Evolutionary conservation across 257 asterid species (phyloP).

Genomic region (Nicotiana attenuata): DNA sequence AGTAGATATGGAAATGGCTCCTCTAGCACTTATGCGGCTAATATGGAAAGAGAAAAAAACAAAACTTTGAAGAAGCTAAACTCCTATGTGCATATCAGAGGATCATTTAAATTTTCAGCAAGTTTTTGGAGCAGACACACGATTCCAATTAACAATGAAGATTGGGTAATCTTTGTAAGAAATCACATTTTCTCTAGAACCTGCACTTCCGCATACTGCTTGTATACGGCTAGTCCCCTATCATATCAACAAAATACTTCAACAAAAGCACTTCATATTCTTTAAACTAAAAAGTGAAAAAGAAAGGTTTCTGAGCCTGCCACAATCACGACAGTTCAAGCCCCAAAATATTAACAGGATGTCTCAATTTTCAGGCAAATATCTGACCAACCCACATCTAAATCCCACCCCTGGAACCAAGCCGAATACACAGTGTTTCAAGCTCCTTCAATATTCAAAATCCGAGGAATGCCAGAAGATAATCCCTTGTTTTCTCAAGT

Average conservation of each 20-base stretch:
- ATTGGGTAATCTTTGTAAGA: neutral
- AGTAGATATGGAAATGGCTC: neutral
- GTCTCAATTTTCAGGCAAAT: neutral
- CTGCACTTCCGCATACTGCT: neutral
- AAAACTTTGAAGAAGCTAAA: neutral
- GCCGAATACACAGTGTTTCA: neutral
- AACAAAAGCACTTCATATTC: neutral
- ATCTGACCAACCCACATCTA: conserved; percentile 2
- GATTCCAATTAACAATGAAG: neutral
- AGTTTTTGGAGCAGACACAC: neutral
- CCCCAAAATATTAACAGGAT: neutral
- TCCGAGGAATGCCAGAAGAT: neutral
- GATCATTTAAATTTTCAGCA: neutral
- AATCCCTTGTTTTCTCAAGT: neutral
- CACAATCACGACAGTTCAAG: neutral
- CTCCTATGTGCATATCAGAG: neutral
- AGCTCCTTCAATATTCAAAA: conserved; percentile 1
- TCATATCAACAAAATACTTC: neutral
- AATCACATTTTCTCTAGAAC: neutral
- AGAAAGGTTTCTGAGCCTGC: neutral
- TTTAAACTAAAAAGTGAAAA: neutral
- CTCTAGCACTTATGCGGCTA: neutral
- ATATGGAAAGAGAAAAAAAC: neutral
- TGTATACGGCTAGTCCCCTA: neutral
- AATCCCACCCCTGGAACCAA: neutral